These are phyloP conservation scores for Nemania serpens DNA, from an alignment of 2,329 filamentous ascomycete genomes.

Conservation along the genomic window DNA sequence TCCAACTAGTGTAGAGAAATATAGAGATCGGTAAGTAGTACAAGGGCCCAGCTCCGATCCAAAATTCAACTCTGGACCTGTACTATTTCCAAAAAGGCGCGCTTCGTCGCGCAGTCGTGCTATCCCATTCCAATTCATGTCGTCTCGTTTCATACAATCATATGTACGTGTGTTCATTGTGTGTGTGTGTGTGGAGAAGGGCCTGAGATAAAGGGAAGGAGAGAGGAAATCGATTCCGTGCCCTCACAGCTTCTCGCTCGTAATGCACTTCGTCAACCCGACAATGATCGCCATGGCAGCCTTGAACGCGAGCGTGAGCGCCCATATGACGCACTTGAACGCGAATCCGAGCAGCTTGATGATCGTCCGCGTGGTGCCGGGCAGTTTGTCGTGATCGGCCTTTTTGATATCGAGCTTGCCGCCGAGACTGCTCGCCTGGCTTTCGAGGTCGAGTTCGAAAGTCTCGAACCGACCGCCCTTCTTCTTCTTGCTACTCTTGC, in stretches of 20 bases:
- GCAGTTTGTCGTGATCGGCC: conserved; percentile 53
- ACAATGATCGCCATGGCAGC: conserved; percentile 56
- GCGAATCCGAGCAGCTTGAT: conserved; percentile 57
- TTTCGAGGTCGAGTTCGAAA: conserved; percentile 67
- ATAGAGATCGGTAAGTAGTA: not conserved
- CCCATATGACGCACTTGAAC: conserved; percentile 64
- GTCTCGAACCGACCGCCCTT: conserved; percentile 55
- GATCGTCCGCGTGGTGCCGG: conserved; percentile 53
- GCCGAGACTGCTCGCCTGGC: conserved; percentile 56
- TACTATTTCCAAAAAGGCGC: not conserved
- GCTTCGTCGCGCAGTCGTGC: not conserved
- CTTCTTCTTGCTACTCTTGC: conserved; percentile 39
- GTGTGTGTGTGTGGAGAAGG: too few species aligned
- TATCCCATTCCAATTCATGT: not conserved
- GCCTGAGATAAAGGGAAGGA: not conserved
- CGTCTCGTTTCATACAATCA: not conserved
- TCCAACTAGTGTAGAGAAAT: not conserved
- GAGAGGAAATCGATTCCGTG: not conserved
- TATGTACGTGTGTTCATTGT: too few species aligned
- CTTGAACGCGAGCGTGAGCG: conserved; percentile 60
- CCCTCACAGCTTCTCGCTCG: conserved; percentile 46
- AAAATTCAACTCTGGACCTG: not conserved
- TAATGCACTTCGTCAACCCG: conserved; percentile 56
- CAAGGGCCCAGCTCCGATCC: not conserved
- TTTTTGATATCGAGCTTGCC: conserved; percentile 48